phyloP scores from a whole-genome alignment of 345 rosid genomes.

The Murraya koenigii region DNA sequence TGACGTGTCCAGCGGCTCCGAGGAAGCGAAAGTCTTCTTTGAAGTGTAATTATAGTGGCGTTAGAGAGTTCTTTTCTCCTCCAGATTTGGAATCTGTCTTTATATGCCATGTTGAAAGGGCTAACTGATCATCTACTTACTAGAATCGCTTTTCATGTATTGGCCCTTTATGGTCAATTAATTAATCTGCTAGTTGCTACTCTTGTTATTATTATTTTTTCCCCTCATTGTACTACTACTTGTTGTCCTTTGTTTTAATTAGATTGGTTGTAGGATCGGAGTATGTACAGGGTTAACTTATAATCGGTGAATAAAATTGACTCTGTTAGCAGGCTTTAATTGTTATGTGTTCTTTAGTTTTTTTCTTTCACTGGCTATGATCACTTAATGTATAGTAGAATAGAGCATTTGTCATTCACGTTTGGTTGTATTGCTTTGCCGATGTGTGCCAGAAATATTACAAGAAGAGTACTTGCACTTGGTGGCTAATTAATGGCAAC shows the following conservation, averaged over 20 bases:
- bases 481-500: neutral
- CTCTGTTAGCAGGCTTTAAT: neutral
- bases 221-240: neutral
- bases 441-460: too few species aligned
- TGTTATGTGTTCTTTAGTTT: neutral
- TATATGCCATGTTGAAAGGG: conserved; percentile 43
- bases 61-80: conserved; percentile 49
- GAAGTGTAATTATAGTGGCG: conserved; percentile 32
- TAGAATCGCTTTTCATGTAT: neutral
- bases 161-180: neutral
- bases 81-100: conserved; percentile 63
- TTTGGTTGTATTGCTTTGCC: neutral
- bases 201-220: neutral
- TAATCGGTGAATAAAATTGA: conserved; percentile 19
- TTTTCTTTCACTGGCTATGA: neutral
- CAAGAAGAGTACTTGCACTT: neutral
- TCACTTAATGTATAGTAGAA: too few species aligned
- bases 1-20: conserved; percentile 74
- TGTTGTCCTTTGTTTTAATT: conserved; percentile 2
- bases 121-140: conserved; percentile 16
- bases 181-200: neutral
- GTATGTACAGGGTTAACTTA: conserved; percentile 16
- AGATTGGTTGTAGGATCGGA: conserved; percentile 6
- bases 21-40: conserved; percentile 54
- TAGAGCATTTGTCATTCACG: too few species aligned